phyloP scores from a whole-genome alignment of 2,329 filamentous ascomycete genomes.

The Aspergillus neoniger region DNA sequence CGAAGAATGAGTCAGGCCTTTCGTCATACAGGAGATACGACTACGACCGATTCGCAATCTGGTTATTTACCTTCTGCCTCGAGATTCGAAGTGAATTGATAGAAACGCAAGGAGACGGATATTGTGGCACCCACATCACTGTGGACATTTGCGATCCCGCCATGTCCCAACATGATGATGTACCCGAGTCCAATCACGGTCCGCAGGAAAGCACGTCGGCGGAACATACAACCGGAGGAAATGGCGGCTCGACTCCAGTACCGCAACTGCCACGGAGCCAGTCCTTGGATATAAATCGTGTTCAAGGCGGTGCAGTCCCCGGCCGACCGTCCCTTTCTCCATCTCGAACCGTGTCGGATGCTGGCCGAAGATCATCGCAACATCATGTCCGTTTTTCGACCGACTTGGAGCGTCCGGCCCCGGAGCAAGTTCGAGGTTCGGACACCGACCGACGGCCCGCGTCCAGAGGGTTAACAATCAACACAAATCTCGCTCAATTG shows the following conservation, averaged over 20 bases:
- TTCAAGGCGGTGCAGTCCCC: slow-evolving; percentile 11
- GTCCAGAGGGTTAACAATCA: slow-evolving; percentile 33
- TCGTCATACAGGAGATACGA: slow-evolving; percentile 8
- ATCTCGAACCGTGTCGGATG: slow-evolving; percentile 31
- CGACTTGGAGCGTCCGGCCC: slow-evolving; percentile 30
- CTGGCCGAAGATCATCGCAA: slow-evolving; percentile 31
- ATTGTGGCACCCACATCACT: not conserved
- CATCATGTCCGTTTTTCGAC: slow-evolving; percentile 38
- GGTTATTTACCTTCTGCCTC: not conserved
- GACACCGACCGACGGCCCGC: slow-evolving; percentile 26
- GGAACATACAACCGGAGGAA: slow-evolving; percentile 9
- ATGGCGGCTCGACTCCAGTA: not conserved
- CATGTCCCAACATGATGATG: slow-evolving; percentile 22
- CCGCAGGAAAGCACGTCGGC: slow-evolving; percentile 11
- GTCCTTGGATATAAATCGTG: slow-evolving; percentile 14
- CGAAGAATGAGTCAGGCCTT: slow-evolving; percentile 15
- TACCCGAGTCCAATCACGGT: slow-evolving; percentile 14
- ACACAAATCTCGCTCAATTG: slow-evolving; percentile 30
- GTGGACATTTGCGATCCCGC: slow-evolving; percentile 5
- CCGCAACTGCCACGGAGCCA: slow-evolving; percentile 16
- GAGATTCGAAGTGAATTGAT: not conserved
- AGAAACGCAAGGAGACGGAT: not conserved
- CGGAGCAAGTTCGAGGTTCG: slow-evolving; percentile 21
- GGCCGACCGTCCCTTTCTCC: slow-evolving; percentile 31
- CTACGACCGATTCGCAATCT: slow-evolving; percentile 7